These are phyloP conservation scores for Suillus tomentosus DNA, from an alignment of 768 basidiomycete genomes.

Conservation along the genomic window DNA sequence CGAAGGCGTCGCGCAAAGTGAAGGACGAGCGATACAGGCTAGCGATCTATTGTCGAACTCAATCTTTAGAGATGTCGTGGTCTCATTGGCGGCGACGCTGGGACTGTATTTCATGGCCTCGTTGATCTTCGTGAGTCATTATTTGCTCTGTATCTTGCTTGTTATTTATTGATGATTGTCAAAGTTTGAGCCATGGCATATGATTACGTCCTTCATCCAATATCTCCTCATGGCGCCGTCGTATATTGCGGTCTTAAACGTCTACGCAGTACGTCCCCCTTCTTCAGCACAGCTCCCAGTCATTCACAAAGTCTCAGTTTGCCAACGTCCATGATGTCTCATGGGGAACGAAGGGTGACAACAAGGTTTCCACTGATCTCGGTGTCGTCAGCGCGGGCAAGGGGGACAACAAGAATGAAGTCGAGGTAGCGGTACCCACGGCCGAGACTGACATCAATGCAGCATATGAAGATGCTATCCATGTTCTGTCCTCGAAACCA, in stretches of 20 bases:
- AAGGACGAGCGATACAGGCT: slow-evolving; percentile 50
- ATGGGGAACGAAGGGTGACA: slow-evolving; percentile 96
- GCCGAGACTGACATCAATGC: slow-evolving; percentile 88
- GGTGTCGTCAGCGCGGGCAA: slow-evolving; percentile 72
- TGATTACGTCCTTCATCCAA: slow-evolving; percentile 96
- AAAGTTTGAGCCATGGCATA: slow-evolving; percentile 96
- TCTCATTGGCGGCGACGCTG: slow-evolving; percentile 84
- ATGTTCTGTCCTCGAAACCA: slow-evolving; percentile 75
- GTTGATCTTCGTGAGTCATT: slow-evolving; percentile 76
- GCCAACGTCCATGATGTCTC: slow-evolving; percentile 90
- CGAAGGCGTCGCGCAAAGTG: slow-evolving; percentile 50
- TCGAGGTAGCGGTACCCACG: slow-evolving; percentile 84
- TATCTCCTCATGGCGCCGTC: slow-evolving; percentile 91
- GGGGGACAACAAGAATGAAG: slow-evolving; percentile 68
- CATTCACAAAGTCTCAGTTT: slow-evolving; percentile 47
- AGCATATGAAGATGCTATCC: slow-evolving; percentile 89
- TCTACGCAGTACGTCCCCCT: slow-evolving; percentile 62
- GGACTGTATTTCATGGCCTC: slow-evolving; percentile 87
- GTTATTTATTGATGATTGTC: slow-evolving; percentile 7
- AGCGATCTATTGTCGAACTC: slow-evolving; percentile 71
- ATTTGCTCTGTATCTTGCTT: background rate
- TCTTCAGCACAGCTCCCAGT: background rate
- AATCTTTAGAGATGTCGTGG: slow-evolving; percentile 83
- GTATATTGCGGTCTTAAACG: slow-evolving; percentile 91
- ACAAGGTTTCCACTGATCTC: slow-evolving; percentile 81